Base-by-base conservation (phyloP, 1,284 basidiomycete species). In the Rhizoctonia solani region DNA sequence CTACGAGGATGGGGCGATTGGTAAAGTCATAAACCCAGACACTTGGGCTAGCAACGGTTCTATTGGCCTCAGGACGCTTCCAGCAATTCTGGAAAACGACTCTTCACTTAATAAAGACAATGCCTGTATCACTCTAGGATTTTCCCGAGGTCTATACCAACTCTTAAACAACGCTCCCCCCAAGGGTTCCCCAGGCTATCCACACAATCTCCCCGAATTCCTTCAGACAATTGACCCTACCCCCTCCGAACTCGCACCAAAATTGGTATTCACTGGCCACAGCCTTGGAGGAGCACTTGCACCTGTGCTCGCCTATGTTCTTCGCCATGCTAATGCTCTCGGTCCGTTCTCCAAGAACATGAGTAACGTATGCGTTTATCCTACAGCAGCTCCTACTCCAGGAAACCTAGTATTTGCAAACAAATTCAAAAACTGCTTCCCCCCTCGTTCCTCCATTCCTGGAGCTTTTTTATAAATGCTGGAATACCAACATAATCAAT, bases 401-500 rank as follows among this genome's bases (percentile, higher is more conserved):
- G 67, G 67, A 1, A 55, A 68, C 49, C 4, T 23, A 6, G 21
- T 44, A 6, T 68, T 68, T 29, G 41, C 32, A n/a, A 34, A 30
- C 2, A 6, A 29, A 1, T 68, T 61, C 37, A 29, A 32, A 11
- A 14, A 42, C 2, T 6, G 8, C 2, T 68, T 68, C 52, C 67
- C 67, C 9, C 44, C 55, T 5, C 3, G 21, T 16, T 19, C 30
- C 37, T 4, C 16, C 11, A 25, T 25, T 14, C 14, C 46, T 3
- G 32, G n/a, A n/a, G n/a, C n/a, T n/a, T n/a, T n/a, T 29, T 4
- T 68, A 68, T 30, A 46, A 61, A 23, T 21, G n/a, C 30, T 68
- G 67, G 67, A 68, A 68, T 50, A 13, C 14, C n/a, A 65, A 68
- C 21, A 27, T 68, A 3, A 50, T 54, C 50, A 68, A 68, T 23